Base-by-base conservation (phyloP, 441 rosid genomes). In the Populus hybrid region DNA sequence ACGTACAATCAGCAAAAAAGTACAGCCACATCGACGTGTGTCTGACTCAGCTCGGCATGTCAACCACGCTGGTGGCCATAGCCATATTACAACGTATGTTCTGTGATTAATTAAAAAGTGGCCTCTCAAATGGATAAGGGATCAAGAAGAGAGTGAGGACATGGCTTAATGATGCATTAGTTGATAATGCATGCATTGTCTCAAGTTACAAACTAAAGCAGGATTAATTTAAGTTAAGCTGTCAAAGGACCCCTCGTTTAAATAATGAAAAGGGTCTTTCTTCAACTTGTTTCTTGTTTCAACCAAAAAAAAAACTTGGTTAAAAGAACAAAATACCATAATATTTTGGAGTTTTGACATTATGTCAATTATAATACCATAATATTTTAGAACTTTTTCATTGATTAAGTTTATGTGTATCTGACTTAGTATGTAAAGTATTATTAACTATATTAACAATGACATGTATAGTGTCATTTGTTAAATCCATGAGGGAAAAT, bases 41-140 rank as follows among this genome's bases (percentile, higher is more conserved):
- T 66, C 70, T 67, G 81, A 74, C 30, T 81, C 78, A 81, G 70
- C 81, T 19, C 11, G 66, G 74, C 80, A 36, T 50, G 73, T 78
- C 76, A 57, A 75, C 73, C 73, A 21, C 72, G 36, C 14, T 46
- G 18, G 18, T 12, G 46, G 21, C 61, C 19, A 14, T 35, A 61
- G 61, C 11, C 2, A 59, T 6, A 63, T 12, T 21, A 7, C 24
- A 35, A 70, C 63, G 59, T 23, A 10, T 74, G 70, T 34, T 34
- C 38, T 9, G 11, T n/a, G 24, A 40, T 28, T 1, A 35, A 42
- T 5, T 18, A 42, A 26, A 9, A 23, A 18, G 1, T 28, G 6
- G 46, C 46, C 12, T 19, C 9, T 11, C 69, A 7, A 28, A 23
- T 50, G 78, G 78, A 61, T 24, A 73, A 66, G 76, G 36, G 14